Conservation (phyloP, 2,329 filamentous ascomycete species). For the Pleoardoris graminearum region DNA sequence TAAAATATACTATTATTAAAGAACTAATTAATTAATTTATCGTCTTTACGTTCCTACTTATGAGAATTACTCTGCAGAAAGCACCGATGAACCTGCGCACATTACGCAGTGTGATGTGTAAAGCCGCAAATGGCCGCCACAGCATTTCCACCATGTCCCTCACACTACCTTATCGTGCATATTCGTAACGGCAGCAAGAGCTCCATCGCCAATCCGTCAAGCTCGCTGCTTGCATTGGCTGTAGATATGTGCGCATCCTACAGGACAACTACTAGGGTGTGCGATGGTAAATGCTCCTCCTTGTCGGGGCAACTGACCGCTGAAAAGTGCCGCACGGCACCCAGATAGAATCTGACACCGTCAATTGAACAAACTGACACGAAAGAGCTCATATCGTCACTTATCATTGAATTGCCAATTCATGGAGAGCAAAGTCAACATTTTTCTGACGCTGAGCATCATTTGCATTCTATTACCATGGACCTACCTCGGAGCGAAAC, state of each 20-base stretch:
- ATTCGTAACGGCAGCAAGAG: neutral
- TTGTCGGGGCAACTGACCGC: neutral
- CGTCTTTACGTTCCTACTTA: too few species aligned
- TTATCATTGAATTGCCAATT: neutral
- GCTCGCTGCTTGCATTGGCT: neutral
- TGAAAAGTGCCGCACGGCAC: neutral
- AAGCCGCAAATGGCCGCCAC: neutral
- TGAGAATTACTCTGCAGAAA: too few species aligned
- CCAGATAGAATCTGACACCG: neutral
- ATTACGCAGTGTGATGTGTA: neutral
- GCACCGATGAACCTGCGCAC: neutral
- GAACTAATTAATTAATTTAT: too few species aligned
- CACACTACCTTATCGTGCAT: slow-evolving; percentile 7
- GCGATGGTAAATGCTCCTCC: neutral
- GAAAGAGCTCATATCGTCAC: neutral
- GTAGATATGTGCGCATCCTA: slow-evolving; percentile 1
- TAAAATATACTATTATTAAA: too few species aligned
- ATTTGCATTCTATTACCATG: neutral
- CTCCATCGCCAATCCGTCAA: neutral
- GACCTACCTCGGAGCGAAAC: slow-evolving; percentile 5
- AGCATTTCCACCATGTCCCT: neutral
- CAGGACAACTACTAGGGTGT: neutral
- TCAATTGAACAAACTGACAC: neutral
- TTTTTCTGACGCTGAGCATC: neutral
- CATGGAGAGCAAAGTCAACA: neutral